Evolutionary conservation across 495 filamentous ascomycete genomes (phyloP).

Genomic region (Aspergillus ellipticus): DNA sequence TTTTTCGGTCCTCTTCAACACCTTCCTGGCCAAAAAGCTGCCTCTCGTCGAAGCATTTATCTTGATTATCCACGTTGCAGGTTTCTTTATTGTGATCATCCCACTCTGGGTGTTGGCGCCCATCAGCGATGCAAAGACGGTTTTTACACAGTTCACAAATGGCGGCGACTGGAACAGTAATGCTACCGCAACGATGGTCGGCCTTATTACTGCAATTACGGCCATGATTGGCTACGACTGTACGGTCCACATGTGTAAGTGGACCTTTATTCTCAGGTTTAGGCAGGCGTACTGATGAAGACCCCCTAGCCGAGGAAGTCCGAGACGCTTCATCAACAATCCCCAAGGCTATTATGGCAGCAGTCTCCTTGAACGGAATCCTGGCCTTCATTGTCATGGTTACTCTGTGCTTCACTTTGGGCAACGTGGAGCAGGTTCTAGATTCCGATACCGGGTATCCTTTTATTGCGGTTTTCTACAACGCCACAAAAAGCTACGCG

Average conservation of each 20-base stretch:
- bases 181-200: neutral
- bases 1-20: constrained; percentile 31
- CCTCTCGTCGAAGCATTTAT: constrained; percentile 41
- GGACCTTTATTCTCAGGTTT: neutral
- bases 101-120: constrained; percentile 32
- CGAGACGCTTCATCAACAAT: neutral
- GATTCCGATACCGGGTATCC: neutral
- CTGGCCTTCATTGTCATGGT: neutral
- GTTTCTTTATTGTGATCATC: constrained; percentile 41
- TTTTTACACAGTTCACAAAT: constrained; percentile 38
- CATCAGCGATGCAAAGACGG: constrained; percentile 31
- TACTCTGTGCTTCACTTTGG: neutral
- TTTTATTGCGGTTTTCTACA: neutral
- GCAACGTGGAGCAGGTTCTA: neutral
- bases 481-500: neutral
- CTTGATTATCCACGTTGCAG: constrained; percentile 39
- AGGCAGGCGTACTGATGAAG: neutral
- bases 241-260: neutral
- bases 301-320: neutral
- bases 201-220: neutral
- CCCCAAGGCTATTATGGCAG: neutral
- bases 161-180: constrained; percentile 33
- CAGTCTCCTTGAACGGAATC: neutral
- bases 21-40: constrained; percentile 30
- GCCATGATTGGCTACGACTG: neutral